phyloP scores from a whole-genome alignment of 345 rosid species.

The Erodium maritimum region DNA sequence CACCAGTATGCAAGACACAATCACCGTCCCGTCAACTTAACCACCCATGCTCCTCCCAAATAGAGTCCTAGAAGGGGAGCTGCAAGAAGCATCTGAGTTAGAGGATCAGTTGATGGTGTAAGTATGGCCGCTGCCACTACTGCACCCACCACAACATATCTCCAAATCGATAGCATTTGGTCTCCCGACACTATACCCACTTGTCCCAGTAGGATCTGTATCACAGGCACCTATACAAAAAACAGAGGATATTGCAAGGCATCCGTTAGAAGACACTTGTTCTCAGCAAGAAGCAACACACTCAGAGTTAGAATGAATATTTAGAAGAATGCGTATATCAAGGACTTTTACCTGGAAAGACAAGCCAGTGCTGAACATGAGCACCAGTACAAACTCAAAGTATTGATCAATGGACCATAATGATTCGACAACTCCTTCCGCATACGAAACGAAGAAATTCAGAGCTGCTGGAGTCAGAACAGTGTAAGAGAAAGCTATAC shows the following conservation, averaged over 20 bases:
- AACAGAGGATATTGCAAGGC: too few species aligned
- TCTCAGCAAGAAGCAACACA: too few species aligned
- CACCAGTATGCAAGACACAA: neutral
- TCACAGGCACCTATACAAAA: conserved; percentile 79
- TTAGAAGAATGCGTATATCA: neutral
- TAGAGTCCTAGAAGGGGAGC: conserved; percentile 85
- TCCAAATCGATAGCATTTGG: conserved; percentile 94
- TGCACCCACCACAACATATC: conserved; percentile 91
- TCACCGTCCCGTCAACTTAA: conserved; percentile 76
- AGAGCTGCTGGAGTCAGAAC: conserved; percentile 91
- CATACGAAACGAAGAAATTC: conserved; percentile 85
- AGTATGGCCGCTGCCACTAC: conserved; percentile 87
- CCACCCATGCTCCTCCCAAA: conserved; percentile 89
- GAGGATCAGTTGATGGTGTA: conserved; percentile 96
- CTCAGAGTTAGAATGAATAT: too few species aligned
- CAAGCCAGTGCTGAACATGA: conserved; percentile 96
- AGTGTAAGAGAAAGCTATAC: conserved; percentile 71
- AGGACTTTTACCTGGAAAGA: conserved; percentile 70
- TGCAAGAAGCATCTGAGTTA: conserved; percentile 86
- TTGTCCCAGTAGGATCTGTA: conserved; percentile 87
- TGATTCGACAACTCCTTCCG: conserved; percentile 95
- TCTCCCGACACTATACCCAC: conserved; percentile 78
- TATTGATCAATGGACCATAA: conserved; percentile 98
- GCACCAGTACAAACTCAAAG: conserved; percentile 92
- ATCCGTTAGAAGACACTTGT: neutral